These are phyloP conservation scores for Laguncularia racemosa DNA, from an alignment of 345 rosid genomes.

Conservation along the genomic window DNA sequence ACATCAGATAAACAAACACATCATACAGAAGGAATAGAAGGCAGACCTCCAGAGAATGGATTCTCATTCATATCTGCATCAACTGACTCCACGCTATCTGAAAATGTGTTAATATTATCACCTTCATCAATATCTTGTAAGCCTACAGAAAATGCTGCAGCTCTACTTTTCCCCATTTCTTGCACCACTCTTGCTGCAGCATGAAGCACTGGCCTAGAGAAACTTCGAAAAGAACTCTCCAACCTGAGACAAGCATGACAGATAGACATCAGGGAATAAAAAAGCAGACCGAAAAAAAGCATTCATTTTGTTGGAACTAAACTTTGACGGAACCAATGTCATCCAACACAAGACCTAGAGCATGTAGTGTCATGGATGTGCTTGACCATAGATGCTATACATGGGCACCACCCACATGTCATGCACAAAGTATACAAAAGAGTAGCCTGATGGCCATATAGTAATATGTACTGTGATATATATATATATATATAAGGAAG, in stretches of 20 bases:
- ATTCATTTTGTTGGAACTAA: background rate
- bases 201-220: constrained; percentile 98
- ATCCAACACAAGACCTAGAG: no score
- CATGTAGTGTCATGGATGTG: no score
- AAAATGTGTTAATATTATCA: constrained; percentile 51
- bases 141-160: constrained; percentile 94
- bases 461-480: no score
- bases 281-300: background rate
- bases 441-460: no score
- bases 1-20: no score
- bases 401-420: no score
- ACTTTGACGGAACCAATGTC: background rate
- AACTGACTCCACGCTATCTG: constrained; percentile 49
- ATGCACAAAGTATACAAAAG: no score
- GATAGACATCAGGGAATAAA: constrained; percentile 6
- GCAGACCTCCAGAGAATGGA: constrained; percentile 75
- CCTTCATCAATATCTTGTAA: constrained; percentile 89
- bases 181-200: constrained; percentile 99
- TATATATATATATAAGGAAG: no score
- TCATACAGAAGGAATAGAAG: constrained; percentile 4
- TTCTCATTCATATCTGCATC: constrained; percentile 69
- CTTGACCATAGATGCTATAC: no score
- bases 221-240: constrained; percentile 98
- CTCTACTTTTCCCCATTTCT: constrained; percentile 97
- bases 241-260: constrained; percentile 37